phyloP scores from a whole-genome alignment of 495 filamentous ascomycete genomes.

The Oleoguttula mirabilis region DNA sequence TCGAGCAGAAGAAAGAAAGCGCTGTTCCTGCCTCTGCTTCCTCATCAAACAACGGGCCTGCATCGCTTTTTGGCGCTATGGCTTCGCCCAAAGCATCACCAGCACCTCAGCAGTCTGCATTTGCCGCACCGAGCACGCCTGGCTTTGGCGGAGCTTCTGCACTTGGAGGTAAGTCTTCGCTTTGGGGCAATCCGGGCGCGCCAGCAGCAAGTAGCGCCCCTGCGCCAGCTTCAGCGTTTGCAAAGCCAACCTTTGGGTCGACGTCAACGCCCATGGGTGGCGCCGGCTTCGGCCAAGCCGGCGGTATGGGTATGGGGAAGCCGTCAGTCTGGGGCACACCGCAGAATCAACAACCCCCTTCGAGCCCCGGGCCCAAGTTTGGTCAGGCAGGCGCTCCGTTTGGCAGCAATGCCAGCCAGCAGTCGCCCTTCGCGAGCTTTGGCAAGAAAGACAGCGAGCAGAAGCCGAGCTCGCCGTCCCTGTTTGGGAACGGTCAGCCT shows the following conservation, averaged over 20 bases:
- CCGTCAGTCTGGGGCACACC: constrained; percentile 19
- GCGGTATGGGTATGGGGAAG: constrained; percentile 16
- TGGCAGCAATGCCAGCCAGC: constrained; percentile 8
- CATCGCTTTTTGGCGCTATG: constrained; percentile 17
- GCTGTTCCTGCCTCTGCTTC: too few species aligned
- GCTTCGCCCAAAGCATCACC: too few species aligned
- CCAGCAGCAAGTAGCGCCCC: constrained; percentile 1
- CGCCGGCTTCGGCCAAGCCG: constrained; percentile 18
- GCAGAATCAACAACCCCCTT: neutral
- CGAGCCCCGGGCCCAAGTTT: neutral
- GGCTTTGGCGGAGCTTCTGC: constrained; percentile 21
- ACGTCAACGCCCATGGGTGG: constrained; percentile 2
- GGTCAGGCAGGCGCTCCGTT: constrained; percentile 16
- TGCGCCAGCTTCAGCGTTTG: constrained; percentile 19
- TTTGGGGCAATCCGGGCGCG: constrained; percentile 14
- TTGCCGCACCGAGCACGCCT: constrained; percentile 16
- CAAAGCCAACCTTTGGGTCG: constrained; percentile 17
- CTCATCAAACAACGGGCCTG: too few species aligned
- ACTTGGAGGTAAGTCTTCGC: constrained; percentile 14
- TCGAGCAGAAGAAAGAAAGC: constrained; percentile 11
- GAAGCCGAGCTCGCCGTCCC: neutral
- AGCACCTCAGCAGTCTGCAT: constrained; percentile 9
- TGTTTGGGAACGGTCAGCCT: neutral
- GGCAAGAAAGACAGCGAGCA: constrained; percentile 3
- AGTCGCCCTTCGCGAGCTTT: constrained; percentile 15